A percentile compares a stretch with the other conserved stretches of the same genome.
Evolutionary conservation across 2,329 filamentous ascomycete genomes (phyloP).

Genomic region (Daldinia eschscholtzii): DNA sequence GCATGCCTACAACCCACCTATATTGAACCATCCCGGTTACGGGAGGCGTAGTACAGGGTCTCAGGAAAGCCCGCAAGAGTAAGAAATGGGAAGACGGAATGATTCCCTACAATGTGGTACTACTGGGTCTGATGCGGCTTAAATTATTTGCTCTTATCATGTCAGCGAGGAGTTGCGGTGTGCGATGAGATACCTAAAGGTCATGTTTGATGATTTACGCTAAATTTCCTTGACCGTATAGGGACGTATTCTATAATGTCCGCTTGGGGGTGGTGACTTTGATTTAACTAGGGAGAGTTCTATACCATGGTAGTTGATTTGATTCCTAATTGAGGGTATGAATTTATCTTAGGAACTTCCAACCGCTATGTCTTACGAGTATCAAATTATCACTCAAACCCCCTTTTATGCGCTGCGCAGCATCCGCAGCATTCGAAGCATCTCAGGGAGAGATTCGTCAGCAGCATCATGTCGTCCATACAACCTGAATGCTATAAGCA

Average conservation of each 20-base stretch:
- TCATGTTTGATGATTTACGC: slow-evolving; percentile 2
- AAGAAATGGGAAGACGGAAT: background rate
- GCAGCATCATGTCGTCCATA: slow-evolving; percentile 3
- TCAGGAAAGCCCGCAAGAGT: slow-evolving; percentile 17
- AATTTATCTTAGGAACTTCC: background rate
- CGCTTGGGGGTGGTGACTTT: background rate
- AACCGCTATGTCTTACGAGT: background rate
- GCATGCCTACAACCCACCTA: slow-evolving; percentile 24
- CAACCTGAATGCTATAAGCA: background rate
- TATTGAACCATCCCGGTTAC: slow-evolving; percentile 62
- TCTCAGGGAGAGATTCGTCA: background rate
- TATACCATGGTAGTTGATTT: slow-evolving; percentile 5
- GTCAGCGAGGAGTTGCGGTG: slow-evolving; percentile 12
- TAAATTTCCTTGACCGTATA: background rate
- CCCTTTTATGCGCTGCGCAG: no score
- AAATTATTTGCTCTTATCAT: slow-evolving; percentile 7
- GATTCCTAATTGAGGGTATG: background rate
- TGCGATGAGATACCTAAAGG: slow-evolving; percentile 3
- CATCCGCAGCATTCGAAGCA: background rate
- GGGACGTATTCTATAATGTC: background rate
- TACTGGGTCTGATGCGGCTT: background rate
- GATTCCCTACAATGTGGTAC: background rate
- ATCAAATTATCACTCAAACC: background rate
- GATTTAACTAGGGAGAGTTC: background rate
- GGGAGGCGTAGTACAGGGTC: slow-evolving; percentile 53